These are phyloP conservation scores for Fennellomyces sp. DNA, from an alignment of 371 early-diverging fungal genomes.

Conservation along the genomic window DNA sequence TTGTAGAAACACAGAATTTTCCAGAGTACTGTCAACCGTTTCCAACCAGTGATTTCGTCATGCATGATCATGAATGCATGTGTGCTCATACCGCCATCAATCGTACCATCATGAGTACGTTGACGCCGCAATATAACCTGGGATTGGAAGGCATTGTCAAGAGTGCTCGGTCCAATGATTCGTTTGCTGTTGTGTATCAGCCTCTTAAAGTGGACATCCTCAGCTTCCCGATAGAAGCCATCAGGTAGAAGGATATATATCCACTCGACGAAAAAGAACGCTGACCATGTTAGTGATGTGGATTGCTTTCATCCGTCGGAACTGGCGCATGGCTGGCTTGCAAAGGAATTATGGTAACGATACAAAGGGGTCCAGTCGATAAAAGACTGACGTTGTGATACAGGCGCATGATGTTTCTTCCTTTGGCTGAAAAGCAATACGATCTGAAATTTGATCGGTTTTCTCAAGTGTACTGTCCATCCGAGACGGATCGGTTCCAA, in stretches of 20 bases:
- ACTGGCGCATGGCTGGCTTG: conserved; percentile 17
- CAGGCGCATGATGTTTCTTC: conserved; percentile 11
- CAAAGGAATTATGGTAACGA: conserved; percentile 43
- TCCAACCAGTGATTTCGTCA: conserved; percentile 27
- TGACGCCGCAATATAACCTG: conserved; percentile 35
- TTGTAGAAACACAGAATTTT: conserved; percentile 23
- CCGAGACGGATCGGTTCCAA: conserved; percentile 33
- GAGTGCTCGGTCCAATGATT: conserved; percentile 20
- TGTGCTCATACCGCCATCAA: conserved; percentile 45
- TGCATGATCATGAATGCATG: conserved; percentile 45
- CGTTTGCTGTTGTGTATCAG: conserved; percentile 44
- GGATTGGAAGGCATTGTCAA: conserved; percentile 28
- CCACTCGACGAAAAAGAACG: conserved; percentile 19
- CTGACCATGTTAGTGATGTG: conserved; percentile 4
- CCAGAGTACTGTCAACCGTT: conserved; percentile 46
- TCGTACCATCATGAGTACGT: conserved; percentile 31
- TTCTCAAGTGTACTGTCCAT: conserved; percentile 38
- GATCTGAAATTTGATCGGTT: conserved; percentile 20
- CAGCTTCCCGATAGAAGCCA: conserved; percentile 47
- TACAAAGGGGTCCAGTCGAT: too few species aligned
- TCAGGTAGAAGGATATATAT: conserved; percentile 30
- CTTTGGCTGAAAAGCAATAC: conserved; percentile 17
- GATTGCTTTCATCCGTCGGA: conserved; percentile 22
- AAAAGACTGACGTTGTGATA: too few species aligned
- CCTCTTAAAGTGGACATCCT: conserved; percentile 36